These are phyloP conservation scores for Emmonsia crescens DNA, from an alignment of 2,329 filamentous ascomycete species.

Conservation along the genomic window DNA sequence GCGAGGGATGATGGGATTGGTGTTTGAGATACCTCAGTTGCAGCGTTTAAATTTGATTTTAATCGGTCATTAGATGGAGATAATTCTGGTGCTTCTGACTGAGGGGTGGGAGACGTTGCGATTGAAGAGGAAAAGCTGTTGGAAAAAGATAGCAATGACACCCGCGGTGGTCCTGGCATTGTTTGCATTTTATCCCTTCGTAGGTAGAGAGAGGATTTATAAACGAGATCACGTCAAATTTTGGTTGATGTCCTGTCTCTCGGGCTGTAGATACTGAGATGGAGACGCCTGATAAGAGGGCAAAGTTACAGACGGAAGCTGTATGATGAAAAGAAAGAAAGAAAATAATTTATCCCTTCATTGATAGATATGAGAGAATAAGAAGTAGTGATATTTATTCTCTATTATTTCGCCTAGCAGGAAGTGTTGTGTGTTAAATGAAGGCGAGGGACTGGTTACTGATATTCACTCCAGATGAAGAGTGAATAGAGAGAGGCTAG, in stretches of 20 bases:
- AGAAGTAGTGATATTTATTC: background rate
- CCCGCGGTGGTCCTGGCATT: background rate
- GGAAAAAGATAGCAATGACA: background rate
- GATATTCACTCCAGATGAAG: background rate
- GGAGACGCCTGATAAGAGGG: background rate
- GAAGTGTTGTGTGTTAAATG: background rate
- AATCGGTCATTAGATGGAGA: background rate
- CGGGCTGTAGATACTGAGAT: background rate
- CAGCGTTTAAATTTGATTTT: background rate
- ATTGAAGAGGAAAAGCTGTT: background rate
- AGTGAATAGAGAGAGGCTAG: background rate
- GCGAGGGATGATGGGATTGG: slow-evolving; percentile 3
- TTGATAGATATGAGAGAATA: background rate
- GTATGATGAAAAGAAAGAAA: background rate
- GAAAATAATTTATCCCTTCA: background rate
- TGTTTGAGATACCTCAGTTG: background rate
- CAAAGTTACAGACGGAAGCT: background rate
- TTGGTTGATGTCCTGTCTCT: background rate
- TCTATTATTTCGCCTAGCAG: background rate
- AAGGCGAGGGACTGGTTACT: background rate
- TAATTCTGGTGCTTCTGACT: background rate
- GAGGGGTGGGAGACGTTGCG: background rate
- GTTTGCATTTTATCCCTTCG: background rate
- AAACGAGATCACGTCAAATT: background rate
- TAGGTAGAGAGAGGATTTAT: background rate